Percentiles rank a stretch among this genome's conserved stretches.
phyloP scores from a whole-genome alignment of 2,329 filamentous ascomycete species.

The Thermoascus crustaceus region DNA sequence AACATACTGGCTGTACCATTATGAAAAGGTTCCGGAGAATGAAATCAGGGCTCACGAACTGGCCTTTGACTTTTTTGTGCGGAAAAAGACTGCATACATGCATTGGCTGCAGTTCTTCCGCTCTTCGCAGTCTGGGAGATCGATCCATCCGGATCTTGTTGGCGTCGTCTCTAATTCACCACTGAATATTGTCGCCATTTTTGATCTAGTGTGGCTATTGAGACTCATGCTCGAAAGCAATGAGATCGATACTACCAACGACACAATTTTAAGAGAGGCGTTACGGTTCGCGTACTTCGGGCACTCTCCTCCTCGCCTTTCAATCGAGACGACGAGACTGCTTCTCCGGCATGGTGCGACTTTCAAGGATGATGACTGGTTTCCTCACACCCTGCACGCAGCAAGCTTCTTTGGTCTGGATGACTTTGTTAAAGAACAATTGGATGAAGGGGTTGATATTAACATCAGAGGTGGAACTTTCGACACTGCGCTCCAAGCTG shows the following conservation, averaged over 20 bases:
- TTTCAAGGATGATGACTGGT: slow-evolving; percentile 4
- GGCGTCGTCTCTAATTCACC: slow-evolving; percentile 1
- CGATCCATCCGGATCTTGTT: background rate
- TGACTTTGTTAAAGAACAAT: slow-evolving; percentile 13
- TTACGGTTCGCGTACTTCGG: slow-evolving; percentile 1
- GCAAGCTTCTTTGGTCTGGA: slow-evolving; percentile 11
- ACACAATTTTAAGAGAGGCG: background rate
- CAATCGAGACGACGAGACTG: background rate
- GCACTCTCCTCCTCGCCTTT: background rate
- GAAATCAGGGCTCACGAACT: slow-evolving; percentile 2
- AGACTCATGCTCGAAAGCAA: slow-evolving; percentile 3
- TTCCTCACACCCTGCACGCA: slow-evolving; percentile 8
- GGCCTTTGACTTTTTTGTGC: slow-evolving; percentile 4
- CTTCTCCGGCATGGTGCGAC: slow-evolving; percentile 3
- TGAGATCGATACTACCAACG: slow-evolving; percentile 2
- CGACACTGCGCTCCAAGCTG: slow-evolving; percentile 7
- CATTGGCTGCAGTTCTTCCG: slow-evolving; percentile 3
- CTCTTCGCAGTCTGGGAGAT: background rate
- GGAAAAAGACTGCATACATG: background rate
- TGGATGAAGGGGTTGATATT: slow-evolving; percentile 11
- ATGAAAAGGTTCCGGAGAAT: slow-evolving; percentile 4
- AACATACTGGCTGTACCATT: slow-evolving; percentile 5
- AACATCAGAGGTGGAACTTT: slow-evolving; percentile 3
- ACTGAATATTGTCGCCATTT: slow-evolving; percentile 1
- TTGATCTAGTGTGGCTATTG: background rate